Evolutionary conservation across 345 rosid genomes (phyloP).

Genomic region (Brassica napus): DNA sequence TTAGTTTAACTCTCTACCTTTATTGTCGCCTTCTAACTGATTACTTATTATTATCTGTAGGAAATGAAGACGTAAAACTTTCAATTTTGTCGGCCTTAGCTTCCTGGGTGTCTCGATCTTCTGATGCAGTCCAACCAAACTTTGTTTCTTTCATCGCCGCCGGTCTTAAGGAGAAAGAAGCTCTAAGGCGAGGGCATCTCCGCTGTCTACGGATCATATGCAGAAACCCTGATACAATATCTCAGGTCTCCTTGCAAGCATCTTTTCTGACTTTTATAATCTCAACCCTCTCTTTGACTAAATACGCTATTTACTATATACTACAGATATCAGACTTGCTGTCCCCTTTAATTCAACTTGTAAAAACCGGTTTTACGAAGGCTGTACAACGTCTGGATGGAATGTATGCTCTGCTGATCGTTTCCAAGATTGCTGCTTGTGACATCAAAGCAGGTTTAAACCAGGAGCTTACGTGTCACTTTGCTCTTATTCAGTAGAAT

Average conservation of each 20-base stretch:
- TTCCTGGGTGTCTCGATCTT: conserved; percentile 72
- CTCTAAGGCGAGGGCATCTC: conserved; percentile 87
- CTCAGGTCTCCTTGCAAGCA: conserved; percentile 51
- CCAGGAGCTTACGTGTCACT: conserved; percentile 1
- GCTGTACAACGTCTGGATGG: conserved; percentile 94
- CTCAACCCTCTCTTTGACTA: conserved; percentile 16
- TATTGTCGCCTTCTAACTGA: conserved; percentile 8
- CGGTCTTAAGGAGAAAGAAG: conserved; percentile 95
- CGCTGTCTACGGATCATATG: conserved; percentile 67
- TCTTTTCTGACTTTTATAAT: conserved; percentile 11
- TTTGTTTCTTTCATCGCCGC: conserved; percentile 67
- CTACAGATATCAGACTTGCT: conserved; percentile 75
- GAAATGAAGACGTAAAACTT: conserved; percentile 92
- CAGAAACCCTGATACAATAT: conserved; percentile 65
- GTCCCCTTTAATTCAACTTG: conserved; percentile 86
- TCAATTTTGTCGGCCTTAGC: conserved; percentile 70
- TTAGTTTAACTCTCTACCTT: conserved; percentile 2
- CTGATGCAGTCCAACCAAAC: conserved; percentile 66
- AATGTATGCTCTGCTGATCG: conserved; percentile 76
- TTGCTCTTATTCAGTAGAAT: not conserved
- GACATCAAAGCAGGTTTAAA: conserved; percentile 87
- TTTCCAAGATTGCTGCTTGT: conserved; percentile 76
- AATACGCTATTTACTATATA: conserved; percentile 29
- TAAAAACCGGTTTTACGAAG: conserved; percentile 88
- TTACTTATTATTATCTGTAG: conserved; percentile 39